Conservation (phyloP, 164 flowering plant genomes). For the Annona cherimola region DNA sequence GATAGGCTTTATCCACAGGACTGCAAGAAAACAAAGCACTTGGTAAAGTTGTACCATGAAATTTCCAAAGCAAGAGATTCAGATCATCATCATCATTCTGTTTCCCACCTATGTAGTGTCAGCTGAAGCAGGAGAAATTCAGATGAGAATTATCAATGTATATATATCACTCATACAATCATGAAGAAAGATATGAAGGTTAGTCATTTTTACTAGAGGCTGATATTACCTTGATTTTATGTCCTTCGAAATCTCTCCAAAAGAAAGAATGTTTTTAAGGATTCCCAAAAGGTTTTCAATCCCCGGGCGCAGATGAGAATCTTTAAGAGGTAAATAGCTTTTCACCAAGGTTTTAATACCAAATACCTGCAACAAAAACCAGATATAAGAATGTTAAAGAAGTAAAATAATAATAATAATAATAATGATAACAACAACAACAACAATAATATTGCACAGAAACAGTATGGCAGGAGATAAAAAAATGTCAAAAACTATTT, state of each 20-base stretch:
- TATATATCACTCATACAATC: too few species aligned
- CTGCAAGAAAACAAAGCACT: constrained; percentile 40
- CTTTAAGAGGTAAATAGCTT: constrained; percentile 91
- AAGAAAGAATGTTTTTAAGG: constrained; percentile 55
- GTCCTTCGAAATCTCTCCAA: constrained; percentile 74
- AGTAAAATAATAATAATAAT: background rate
- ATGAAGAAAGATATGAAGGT: background rate
- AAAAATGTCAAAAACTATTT: background rate
- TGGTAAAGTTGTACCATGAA: background rate
- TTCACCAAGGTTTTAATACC: constrained; percentile 82
- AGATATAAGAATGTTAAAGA: background rate
- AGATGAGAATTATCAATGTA: too few species aligned
- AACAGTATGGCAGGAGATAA: constrained; percentile 1
- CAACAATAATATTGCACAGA: background rate
- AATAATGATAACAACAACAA: background rate
- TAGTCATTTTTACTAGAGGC: background rate
- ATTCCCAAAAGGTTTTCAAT: constrained; percentile 57
- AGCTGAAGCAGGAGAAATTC: too few species aligned
- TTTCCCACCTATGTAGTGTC: too few species aligned
- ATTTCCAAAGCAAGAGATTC: background rate
- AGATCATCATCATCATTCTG: too few species aligned
- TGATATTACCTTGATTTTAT: constrained; percentile 62
- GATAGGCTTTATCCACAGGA: constrained; percentile 77
- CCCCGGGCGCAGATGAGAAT: constrained; percentile 80
- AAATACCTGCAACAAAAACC: constrained; percentile 50